Conservation (phyloP, 495 filamentous ascomycete species). For the Aspergillus steynii region DNA sequence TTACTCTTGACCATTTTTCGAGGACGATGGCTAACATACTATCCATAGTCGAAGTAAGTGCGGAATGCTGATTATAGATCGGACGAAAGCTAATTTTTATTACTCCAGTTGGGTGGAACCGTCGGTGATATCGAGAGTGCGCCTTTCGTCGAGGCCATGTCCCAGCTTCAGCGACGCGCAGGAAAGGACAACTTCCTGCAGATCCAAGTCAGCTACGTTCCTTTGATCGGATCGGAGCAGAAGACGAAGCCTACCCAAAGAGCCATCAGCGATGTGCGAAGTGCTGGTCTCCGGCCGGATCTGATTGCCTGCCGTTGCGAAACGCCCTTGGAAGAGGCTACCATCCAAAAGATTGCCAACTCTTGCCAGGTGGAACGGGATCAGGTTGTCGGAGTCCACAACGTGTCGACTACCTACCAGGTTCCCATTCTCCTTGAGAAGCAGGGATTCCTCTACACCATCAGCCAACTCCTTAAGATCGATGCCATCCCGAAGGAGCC, state of each 20-base stretch:
- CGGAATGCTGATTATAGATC: background rate
- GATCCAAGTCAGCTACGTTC: conserved; percentile 82
- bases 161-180: conserved; percentile 68
- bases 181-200: conserved; percentile 82
- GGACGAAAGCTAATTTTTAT: conserved; percentile 8
- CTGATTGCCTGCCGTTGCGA: conserved; percentile 93
- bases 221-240: conserved; percentile 67
- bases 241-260: conserved; percentile 98
- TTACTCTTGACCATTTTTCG: background rate
- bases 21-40: background rate
- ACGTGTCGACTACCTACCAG: conserved; percentile 86
- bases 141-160: conserved; percentile 86
- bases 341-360: conserved; percentile 83
- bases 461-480: conserved; percentile 59
- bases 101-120: conserved; percentile 59
- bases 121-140: conserved; percentile 90
- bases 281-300: conserved; percentile 82
- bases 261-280: conserved; percentile 78
- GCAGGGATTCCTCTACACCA: conserved; percentile 66
- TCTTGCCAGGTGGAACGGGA: conserved; percentile 79
- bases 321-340: conserved; percentile 64
- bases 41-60: conserved; percentile 18
- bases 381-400: conserved; percentile 82
- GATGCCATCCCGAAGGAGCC: conserved; percentile 36
- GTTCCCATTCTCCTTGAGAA: conserved; percentile 86